These are phyloP conservation scores for Parasitella parasitica DNA, from an alignment of 371 early-diverging fungal species.

Conservation along the genomic window DNA sequence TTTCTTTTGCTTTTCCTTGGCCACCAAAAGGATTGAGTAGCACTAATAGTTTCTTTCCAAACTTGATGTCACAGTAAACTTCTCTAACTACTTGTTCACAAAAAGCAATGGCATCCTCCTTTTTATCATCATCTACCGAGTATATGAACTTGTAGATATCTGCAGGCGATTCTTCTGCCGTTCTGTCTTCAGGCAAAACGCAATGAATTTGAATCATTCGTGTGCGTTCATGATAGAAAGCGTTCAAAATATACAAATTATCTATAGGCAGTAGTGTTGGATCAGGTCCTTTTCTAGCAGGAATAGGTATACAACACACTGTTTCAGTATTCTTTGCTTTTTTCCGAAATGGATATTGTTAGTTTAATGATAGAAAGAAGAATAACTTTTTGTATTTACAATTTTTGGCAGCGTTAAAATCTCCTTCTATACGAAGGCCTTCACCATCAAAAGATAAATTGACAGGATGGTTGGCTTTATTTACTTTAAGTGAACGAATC, in stretches of 20 bases:
- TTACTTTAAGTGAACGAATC: constrained; percentile 29
- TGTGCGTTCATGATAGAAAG: constrained; percentile 21
- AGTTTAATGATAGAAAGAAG: not conserved
- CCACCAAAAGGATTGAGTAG: constrained; percentile 81
- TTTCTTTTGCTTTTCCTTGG: constrained; percentile 59
- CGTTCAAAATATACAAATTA: constrained; percentile 30
- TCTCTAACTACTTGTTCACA: constrained; percentile 24
- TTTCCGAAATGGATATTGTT: too few relatives aligned
- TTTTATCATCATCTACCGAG: constrained; percentile 22
- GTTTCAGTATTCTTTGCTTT: constrained; percentile 7
- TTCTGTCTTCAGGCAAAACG: constrained; percentile 40
- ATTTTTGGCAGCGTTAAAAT: constrained; percentile 31
- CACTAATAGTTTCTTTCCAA: constrained; percentile 49
- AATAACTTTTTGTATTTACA: constrained; percentile 11
- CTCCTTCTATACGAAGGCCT: constrained; percentile 52
- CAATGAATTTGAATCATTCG: constrained; percentile 33
- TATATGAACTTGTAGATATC: constrained; percentile 37
- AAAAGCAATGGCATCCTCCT: constrained; percentile 29
- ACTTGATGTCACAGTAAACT: constrained; percentile 38
- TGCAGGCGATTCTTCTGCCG: constrained; percentile 27
- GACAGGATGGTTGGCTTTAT: constrained; percentile 37
- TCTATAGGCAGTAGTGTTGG: constrained; percentile 44
- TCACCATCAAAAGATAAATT: constrained; percentile 38
- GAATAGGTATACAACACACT: constrained; percentile 30
- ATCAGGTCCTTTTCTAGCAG: constrained; percentile 25